phyloP scores from a whole-genome alignment of 495 filamentous ascomycete species.

The Pyronema omphalodes region DNA sequence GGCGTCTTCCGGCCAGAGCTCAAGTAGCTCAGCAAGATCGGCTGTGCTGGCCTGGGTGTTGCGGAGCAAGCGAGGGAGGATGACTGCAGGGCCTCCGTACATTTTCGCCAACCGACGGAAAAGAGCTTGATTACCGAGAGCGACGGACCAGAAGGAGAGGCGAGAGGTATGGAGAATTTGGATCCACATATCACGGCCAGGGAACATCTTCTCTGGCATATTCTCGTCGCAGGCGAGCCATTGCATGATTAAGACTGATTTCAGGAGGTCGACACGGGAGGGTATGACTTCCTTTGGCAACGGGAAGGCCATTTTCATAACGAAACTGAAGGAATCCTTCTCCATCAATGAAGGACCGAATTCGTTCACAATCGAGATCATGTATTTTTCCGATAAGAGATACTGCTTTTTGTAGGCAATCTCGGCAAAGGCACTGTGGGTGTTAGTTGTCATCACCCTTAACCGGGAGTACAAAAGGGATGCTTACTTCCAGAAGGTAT shows the following conservation, averaged over 20 bases:
- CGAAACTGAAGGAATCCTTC: neutral
- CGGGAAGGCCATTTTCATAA: neutral
- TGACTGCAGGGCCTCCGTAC: no score
- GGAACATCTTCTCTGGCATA: neutral
- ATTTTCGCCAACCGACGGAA: no score
- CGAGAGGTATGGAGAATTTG: neutral
- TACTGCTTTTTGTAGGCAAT: neutral
- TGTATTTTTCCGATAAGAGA: constrained; percentile 1
- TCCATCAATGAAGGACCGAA: neutral
- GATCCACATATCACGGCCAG: neutral
- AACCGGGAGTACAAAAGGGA: no score
- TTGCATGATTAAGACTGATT: neutral
- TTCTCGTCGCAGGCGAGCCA: neutral
- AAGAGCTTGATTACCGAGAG: neutral
- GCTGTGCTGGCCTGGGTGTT: no score
- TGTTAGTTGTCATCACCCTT: neutral
- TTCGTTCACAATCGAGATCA: neutral
- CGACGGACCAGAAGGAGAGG: neutral
- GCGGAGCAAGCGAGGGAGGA: no score
- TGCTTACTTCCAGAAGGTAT: neutral
- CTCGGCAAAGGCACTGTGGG: constrained; percentile 1
- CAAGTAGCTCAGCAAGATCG: neutral
- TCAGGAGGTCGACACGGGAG: neutral
- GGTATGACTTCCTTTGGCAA: neutral
- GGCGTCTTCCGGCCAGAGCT: neutral